A percentile compares a stretch with the other conserved stretches of the same genome.
phyloP scores from a whole-genome alignment of 2,329 filamentous ascomycete species.

The Talaromyces sp. region DNA sequence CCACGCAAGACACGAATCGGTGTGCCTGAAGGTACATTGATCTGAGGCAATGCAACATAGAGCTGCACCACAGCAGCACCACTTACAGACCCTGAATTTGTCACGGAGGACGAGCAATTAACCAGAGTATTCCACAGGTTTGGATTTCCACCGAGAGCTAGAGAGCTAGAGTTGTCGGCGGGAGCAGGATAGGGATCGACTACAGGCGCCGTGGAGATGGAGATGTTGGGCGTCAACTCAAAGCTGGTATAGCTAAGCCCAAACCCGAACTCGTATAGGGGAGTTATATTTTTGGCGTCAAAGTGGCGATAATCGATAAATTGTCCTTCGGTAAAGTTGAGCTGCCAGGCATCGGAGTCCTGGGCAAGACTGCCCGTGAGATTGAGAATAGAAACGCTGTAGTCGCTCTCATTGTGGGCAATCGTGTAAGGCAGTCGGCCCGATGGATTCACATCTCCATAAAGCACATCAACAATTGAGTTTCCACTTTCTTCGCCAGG shows the following conservation, averaged over 20 bases:
- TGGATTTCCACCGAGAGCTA: too few species aligned
- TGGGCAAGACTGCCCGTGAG: neutral
- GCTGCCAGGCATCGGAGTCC: slow-evolving; percentile 18
- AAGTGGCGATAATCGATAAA: slow-evolving; percentile 57
- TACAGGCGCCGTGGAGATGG: too few species aligned
- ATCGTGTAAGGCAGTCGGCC: slow-evolving; percentile 64
- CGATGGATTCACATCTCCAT: slow-evolving; percentile 57
- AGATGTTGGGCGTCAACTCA: neutral
- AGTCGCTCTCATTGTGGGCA: slow-evolving; percentile 57
- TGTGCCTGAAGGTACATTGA: too few species aligned
- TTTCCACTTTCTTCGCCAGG: slow-evolving; percentile 64
- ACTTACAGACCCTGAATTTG: too few species aligned
- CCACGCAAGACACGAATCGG: too few species aligned
- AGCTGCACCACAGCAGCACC: too few species aligned
- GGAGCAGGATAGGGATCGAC: too few species aligned
- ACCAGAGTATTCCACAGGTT: too few species aligned
- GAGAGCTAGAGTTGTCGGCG: too few species aligned
- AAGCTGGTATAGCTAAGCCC: slow-evolving; percentile 34
- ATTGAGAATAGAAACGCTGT: slow-evolving; percentile 29
- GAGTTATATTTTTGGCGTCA: slow-evolving; percentile 41
- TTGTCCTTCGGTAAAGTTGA: slow-evolving; percentile 52
- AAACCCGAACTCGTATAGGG: slow-evolving; percentile 41
- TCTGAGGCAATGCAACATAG: too few species aligned
- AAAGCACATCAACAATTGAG: slow-evolving; percentile 57
- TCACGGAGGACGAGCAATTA: too few species aligned